phyloP scores from a whole-genome alignment of 768 basidiomycete genomes.

The Rhodotorula graminis region DNA sequence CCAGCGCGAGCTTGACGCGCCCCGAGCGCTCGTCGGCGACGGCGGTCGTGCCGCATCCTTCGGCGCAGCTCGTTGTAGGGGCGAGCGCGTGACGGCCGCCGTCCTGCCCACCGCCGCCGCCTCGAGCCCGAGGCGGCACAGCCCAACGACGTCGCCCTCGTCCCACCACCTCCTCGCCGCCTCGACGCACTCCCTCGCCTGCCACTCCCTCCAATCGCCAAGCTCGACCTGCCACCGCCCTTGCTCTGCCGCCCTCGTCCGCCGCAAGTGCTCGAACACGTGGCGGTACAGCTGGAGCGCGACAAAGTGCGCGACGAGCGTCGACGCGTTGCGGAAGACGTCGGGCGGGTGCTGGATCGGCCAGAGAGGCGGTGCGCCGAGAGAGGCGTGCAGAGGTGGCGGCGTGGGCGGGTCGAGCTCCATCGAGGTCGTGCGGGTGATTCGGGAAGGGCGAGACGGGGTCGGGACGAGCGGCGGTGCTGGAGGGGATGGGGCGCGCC shows the following conservation, averaged over 20 bases:
- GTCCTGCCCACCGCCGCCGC: background rate
- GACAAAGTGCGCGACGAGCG: conserved; percentile 21
- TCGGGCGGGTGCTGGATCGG: background rate
- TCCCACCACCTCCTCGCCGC: conserved; percentile 19
- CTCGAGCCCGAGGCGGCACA: conserved; percentile 13
- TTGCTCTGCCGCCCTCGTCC: background rate
- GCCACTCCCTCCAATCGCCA: conserved; percentile 25
- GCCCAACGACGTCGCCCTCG: conserved; percentile 12
- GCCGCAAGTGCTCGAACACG: background rate
- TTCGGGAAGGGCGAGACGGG: background rate
- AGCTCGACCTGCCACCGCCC: background rate
- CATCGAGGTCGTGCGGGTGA: background rate
- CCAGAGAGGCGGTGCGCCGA: conserved; percentile 2
- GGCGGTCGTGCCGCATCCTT: background rate
- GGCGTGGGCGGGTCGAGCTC: conserved; percentile 10
- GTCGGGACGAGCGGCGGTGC: background rate
- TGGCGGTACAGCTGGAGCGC: conserved; percentile 25
- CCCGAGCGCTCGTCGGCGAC: background rate
- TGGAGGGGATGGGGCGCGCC: background rate
- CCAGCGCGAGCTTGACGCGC: conserved; percentile 3
- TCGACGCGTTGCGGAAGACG: conserved; percentile 22
- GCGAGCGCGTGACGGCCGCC: background rate
- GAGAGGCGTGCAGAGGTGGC: background rate
- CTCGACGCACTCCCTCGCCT: background rate
- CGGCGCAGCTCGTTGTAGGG: background rate